These are phyloP conservation scores for Agaricus blazei DNA, from an alignment of 768 basidiomycete genomes.

Conservation along the genomic window DNA sequence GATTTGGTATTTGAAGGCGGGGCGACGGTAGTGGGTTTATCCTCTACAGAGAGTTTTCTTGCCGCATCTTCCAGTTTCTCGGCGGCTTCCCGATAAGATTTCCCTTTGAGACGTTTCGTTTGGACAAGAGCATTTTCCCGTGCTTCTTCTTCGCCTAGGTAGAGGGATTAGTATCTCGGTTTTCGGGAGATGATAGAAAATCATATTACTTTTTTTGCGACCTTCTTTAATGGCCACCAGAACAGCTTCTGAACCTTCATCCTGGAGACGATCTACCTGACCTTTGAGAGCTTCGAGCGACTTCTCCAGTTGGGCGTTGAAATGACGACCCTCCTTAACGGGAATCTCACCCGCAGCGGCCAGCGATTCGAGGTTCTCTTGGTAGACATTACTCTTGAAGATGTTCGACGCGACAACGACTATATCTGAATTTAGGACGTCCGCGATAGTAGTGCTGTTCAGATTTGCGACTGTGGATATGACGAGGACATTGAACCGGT, in stretches of 20 bases:
- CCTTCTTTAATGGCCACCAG: slow-evolving; percentile 60
- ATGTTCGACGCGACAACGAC: slow-evolving; percentile 82
- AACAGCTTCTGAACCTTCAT: slow-evolving; percentile 59
- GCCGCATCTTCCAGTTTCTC: slow-evolving; percentile 25
- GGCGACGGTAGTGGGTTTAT: background rate
- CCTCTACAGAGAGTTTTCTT: slow-evolving; percentile 10
- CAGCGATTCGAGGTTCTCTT: slow-evolving; percentile 69
- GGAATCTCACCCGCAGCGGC: slow-evolving; percentile 68
- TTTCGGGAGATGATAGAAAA: background rate
- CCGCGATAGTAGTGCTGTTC: slow-evolving; percentile 67
- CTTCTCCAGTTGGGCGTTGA: slow-evolving; percentile 74
- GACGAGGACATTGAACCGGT: slow-evolving; percentile 54
- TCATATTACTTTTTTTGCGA: slow-evolving; percentile 49
- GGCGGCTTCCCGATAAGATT: slow-evolving; percentile 60
- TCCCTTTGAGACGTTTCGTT: slow-evolving; percentile 73
- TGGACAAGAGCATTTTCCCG: slow-evolving; percentile 37
- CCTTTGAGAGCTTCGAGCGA: slow-evolving; percentile 48
- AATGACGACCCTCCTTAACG: slow-evolving; percentile 80
- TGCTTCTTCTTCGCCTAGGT: slow-evolving; percentile 38
- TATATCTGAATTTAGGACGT: slow-evolving; percentile 78
- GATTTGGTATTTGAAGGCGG: slow-evolving; percentile 29
- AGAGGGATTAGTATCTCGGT: slow-evolving; percentile 2
- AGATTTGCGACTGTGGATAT: slow-evolving; percentile 67
- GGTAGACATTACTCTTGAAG: slow-evolving; percentile 75
- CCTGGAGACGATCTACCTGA: slow-evolving; percentile 67